Conservation (phyloP, 163 green algal species). For the Volvox carteri region DNA sequence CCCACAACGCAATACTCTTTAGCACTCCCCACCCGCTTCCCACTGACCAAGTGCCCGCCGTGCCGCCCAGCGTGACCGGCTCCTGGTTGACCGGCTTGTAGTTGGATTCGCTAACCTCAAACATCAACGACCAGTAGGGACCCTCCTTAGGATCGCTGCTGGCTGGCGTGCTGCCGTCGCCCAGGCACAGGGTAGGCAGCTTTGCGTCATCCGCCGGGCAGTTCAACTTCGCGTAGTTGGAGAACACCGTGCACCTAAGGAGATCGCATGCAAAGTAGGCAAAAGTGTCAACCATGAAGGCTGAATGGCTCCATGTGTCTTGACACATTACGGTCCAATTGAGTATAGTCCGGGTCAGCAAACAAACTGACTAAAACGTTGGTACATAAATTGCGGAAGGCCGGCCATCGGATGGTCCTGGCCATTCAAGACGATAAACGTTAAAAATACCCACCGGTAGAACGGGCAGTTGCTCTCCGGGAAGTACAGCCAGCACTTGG, state of each 20-base stretch:
- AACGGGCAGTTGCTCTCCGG: slow-evolving; percentile 93
- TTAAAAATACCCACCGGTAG: slow-evolving; percentile 73
- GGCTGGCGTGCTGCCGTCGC: slow-evolving; percentile 65
- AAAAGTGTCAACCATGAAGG: too few relatives aligned
- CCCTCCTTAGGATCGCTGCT: slow-evolving; percentile 62
- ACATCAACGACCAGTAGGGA: slow-evolving; percentile 94
- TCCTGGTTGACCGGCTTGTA: slow-evolving; percentile 86
- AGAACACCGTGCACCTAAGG: slow-evolving; percentile 83
- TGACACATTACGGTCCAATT: too few relatives aligned
- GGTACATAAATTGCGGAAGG: too few relatives aligned
- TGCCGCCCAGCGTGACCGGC: slow-evolving; percentile 69
- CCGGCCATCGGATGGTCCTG: too few relatives aligned
- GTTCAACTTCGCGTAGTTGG: slow-evolving; percentile 91
- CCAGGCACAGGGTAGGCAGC: slow-evolving; percentile 87
- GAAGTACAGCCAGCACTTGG: slow-evolving; percentile 97
- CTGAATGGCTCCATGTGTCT: too few relatives aligned
- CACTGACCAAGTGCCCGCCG: slow-evolving; percentile 68
- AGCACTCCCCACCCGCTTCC: neutral
- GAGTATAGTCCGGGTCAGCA: too few relatives aligned
- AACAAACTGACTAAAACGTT: too few relatives aligned
- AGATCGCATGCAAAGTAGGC: too few relatives aligned
- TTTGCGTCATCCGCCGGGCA: slow-evolving; percentile 75
- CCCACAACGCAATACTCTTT: too few relatives aligned
- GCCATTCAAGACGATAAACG: neutral
- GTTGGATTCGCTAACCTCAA: slow-evolving; percentile 88